These are phyloP conservation scores for Takakia lepidozioides DNA, from an alignment of 225 moss, liverwort and hornwort species.

Conservation along the genomic window DNA sequence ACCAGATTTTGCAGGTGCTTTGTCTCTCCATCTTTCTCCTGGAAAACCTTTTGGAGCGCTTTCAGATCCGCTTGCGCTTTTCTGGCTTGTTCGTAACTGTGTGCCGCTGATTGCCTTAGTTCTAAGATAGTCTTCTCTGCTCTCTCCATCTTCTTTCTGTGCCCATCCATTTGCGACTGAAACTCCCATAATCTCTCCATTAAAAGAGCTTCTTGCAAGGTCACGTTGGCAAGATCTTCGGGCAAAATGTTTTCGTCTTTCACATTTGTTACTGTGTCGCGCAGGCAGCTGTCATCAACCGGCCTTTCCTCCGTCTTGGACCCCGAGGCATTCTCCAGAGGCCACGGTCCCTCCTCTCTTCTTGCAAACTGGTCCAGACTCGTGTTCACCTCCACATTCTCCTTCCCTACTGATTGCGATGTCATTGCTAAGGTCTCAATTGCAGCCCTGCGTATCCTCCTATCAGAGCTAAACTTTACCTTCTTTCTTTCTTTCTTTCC, in stretches of 20 bases:
- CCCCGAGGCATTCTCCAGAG: conserved; percentile 14
- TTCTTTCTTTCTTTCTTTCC: no score
- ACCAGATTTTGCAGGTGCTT: conserved; percentile 63
- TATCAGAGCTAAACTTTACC: no score
- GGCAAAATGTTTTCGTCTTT: conserved; percentile 82
- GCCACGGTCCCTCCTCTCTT: conserved; percentile 23
- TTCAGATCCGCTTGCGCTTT: conserved; percentile 66
- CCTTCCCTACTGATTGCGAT: conserved; percentile 30
- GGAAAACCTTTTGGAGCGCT: conserved; percentile 48
- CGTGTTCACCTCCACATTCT: conserved; percentile 30
- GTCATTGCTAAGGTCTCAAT: conserved; percentile 2
- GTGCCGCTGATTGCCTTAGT: conserved; percentile 64
- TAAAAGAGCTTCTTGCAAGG: conserved; percentile 54
- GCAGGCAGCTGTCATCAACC: conserved; percentile 48
- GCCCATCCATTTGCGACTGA: conserved; percentile 87
- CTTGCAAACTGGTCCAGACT: conserved; percentile 32
- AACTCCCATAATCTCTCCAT: conserved; percentile 83
- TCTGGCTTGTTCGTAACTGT: conserved; percentile 67
- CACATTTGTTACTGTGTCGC: conserved; percentile 56
- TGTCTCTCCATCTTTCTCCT: conserved; percentile 63
- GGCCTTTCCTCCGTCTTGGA: conserved; percentile 28
- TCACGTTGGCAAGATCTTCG: conserved; percentile 51
- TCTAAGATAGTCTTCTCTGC: conserved; percentile 86
- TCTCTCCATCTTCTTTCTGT: conserved; percentile 81
- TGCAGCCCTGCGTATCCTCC: conserved; percentile 7